Base-by-base conservation (phyloP, 495 filamentous ascomycete species). In the Podospora pseudoanserina region DNA sequence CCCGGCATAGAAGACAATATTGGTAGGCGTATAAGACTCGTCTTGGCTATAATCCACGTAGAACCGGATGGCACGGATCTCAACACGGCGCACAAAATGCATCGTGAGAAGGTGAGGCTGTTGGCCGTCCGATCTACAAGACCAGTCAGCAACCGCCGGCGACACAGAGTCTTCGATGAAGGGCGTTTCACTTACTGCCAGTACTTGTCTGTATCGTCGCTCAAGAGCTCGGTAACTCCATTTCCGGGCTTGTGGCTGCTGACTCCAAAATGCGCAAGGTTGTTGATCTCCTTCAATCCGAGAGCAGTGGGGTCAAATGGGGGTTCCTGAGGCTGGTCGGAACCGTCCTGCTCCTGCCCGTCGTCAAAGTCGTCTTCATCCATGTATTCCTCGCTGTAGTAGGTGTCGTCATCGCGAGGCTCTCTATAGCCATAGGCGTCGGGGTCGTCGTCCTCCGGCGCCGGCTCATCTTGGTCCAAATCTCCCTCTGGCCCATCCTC, bases 11-110 rank as follows among this genome's bases (percentile, higher is more conserved):
- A 97, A 91, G 11, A 87, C 82, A 72, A 99, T 94, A 71, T 92
- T 90, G 1, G 94, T 97, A 2, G 95, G 95, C n/a, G 95, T 99
- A 79, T 99, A 99, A 39, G 89, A 92, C 80, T 99, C 95, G 79
- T 99, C 95, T 19, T 90, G 83, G 62, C 90, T 88, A 75, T 94
- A 97, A 80, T 98, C 92, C 39, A 98, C 88, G 72, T 91, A 95
- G 34, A 99, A 88, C 16, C 94, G 85, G 32, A 99, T 88, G 18
- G 86, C 86, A 5, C 91, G 89, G 63, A 99, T 91, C 62, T 88
- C 88, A 60, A 97, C 95, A 7, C 93, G 85, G 74, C 96, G 96
- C 80, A 95, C 90, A 80, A 99, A 99, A 78, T 98, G 94, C 19
- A 97, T 88, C 49, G 91, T 97, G 27, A 99, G 85, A n/a, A 88